Evolutionary conservation across 495 filamentous ascomycete genomes (phyloP).

Genomic region (Cryomyces antarcticus): DNA sequence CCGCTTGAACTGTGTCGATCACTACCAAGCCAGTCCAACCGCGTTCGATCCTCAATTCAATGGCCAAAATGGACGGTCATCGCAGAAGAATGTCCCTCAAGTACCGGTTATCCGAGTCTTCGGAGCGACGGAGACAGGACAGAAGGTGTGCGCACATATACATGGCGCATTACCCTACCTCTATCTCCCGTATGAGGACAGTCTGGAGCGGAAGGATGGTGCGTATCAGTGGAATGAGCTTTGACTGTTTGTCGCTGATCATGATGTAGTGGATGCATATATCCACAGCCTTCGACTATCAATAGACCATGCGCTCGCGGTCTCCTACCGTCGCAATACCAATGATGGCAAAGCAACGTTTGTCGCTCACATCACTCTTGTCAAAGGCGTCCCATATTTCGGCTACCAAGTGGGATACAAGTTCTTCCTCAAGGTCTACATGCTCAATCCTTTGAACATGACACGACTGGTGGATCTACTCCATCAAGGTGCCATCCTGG

Average conservation of each 20-base stretch:
- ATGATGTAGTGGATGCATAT: constrained; percentile 39
- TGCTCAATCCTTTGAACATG: constrained; percentile 67
- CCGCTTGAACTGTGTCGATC: constrained; percentile 84
- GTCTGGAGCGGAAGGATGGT: constrained; percentile 46
- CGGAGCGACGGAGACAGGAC: constrained; percentile 82
- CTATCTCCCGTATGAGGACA: constrained; percentile 68
- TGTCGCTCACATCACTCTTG: constrained; percentile 74
- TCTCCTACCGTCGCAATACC: constrained; percentile 58
- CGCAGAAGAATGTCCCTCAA: constrained; percentile 36
- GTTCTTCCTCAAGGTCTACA: constrained; percentile 84
- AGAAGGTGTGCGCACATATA: constrained; percentile 91
- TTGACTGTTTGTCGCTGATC: constrained; percentile 1
- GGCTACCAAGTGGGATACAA: constrained; percentile 84
- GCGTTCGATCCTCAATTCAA: constrained; percentile 65
- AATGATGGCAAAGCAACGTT: constrained; percentile 46
- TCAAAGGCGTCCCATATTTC: constrained; percentile 90
- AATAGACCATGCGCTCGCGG: constrained; percentile 67
- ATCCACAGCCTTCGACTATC: constrained; percentile 53
- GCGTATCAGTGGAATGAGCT: constrained; percentile 1
- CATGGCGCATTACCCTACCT: constrained; percentile 93
- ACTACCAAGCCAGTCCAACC: constrained; percentile 64
- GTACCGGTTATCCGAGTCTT: constrained; percentile 84
- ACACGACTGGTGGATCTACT: constrained; percentile 68
- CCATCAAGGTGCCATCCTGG: constrained; percentile 69
- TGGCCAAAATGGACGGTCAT: constrained; percentile 27